These are phyloP conservation scores for Starmerella vitae DNA, from an alignment of 805 yeast genomes.

Conservation along the genomic window DNA sequence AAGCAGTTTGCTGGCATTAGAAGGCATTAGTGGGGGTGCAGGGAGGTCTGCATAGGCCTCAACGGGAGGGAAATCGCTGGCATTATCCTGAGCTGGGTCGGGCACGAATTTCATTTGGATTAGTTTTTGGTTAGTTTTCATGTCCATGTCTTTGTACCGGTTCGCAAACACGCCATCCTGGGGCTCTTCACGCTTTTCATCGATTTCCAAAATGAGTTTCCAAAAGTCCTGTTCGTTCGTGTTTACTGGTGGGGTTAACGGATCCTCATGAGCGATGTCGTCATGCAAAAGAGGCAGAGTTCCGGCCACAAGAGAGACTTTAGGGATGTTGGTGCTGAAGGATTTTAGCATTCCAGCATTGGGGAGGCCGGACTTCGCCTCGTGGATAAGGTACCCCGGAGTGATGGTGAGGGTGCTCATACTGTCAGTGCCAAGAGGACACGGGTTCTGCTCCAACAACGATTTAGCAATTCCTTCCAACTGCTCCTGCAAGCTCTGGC, in stretches of 20 bases:
- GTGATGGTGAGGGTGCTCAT: conserved; percentile 24
- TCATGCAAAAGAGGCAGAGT: conserved; percentile 18
- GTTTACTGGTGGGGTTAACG: not conserved
- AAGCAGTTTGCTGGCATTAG: conserved; percentile 16
- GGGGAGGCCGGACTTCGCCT: conserved; percentile 8
- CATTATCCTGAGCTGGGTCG: conserved; percentile 8
- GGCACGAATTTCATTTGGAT: conserved; percentile 13
- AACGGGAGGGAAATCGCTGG: conserved; percentile 36
- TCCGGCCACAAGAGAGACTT: conserved; percentile 18
- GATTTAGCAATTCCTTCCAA: not conserved
- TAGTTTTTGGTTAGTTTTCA: conserved; percentile 3
- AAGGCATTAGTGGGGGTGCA: not conserved
- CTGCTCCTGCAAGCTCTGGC: not conserved
- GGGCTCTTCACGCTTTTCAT: not conserved
- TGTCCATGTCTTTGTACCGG: conserved; percentile 7
- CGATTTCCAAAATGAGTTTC: conserved; percentile 5
- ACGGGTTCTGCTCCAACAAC: not conserved
- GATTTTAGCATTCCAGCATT: conserved; percentile 15
- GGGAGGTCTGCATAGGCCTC: conserved; percentile 41
- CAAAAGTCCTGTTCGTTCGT: conserved; percentile 1
- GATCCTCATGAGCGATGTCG: conserved; percentile 14
- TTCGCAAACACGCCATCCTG: conserved; percentile 6
- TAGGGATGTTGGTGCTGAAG: conserved; percentile 25
- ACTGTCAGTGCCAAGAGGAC: conserved; percentile 2
- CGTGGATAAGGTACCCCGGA: conserved; percentile 25